These are phyloP conservation scores for Camelina laxa DNA, from an alignment of 345 rosid species.

Conservation along the genomic window DNA sequence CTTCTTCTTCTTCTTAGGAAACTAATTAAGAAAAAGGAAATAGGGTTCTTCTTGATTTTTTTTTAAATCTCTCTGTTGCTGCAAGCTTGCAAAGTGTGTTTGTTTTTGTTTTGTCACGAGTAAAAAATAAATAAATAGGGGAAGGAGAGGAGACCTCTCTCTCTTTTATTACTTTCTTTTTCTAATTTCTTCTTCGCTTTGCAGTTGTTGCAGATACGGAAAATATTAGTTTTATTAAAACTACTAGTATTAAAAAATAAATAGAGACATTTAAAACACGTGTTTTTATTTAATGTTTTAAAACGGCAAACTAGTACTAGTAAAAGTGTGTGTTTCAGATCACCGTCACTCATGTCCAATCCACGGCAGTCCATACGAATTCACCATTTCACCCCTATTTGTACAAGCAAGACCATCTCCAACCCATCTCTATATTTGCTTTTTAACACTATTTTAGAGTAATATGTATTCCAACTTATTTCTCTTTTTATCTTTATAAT, in stretches of 20 bases:
- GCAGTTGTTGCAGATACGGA: neutral
- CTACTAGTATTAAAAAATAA: too few relatives aligned
- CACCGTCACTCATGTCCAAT: conserved; percentile 33
- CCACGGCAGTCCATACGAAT: neutral
- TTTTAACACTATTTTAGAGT: too few relatives aligned
- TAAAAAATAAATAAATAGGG: conserved; percentile 35
- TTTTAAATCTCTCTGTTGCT: neutral
- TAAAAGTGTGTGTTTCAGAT: neutral
- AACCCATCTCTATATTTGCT: too few relatives aligned
- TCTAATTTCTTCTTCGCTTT: conserved; percentile 19
- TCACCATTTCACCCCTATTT: conserved; percentile 4
- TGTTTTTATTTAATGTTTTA: conserved; percentile 10
- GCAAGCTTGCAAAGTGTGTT: conserved; percentile 13
- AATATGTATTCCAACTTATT: too few relatives aligned
- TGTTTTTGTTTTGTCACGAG: conserved; percentile 44
- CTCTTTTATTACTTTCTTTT: conserved; percentile 20
- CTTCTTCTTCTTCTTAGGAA: conserved; percentile 8
- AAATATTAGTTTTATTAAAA: neutral
- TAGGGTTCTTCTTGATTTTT: neutral
- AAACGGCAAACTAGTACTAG: conserved; percentile 34
- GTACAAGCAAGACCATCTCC: too few relatives aligned
- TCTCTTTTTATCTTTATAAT: too few relatives aligned
- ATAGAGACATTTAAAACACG: conserved; percentile 38
- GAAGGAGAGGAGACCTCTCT: conserved; percentile 11
- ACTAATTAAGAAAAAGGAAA: neutral